Base-by-base conservation (phyloP, 2,329 filamentous ascomycete genomes). In the Phialophora chinensis region DNA sequence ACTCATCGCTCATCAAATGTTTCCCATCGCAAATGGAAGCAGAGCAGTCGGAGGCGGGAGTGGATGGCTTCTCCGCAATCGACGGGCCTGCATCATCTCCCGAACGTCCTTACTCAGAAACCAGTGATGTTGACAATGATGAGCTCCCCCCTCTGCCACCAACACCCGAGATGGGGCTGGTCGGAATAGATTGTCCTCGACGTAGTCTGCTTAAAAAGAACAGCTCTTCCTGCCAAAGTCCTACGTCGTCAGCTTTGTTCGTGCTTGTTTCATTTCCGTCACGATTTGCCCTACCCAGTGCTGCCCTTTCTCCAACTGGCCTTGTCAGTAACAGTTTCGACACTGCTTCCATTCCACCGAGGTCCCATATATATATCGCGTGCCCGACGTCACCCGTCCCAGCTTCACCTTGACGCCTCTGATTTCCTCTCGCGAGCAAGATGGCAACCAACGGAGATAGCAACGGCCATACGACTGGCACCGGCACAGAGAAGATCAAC, bases 401-500 rank as follows among this genome's bases (percentile, higher is more conserved):
- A 23, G 23, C 20, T 33, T 25, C 20, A 33, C 31, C 44, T 31
- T 6, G 11, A 33, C 23, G 20, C 12, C 29, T 31, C 20, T 27
- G 33, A 52, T 29, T 10, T 14, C 14, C 10, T 27, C 20, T n/a
- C 14, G 27, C 29, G 47, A n/a, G 33, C 64, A 66, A 49, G 6
- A 71, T 71, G 69, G 69, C 69, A 44, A 49, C 58, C 65, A 69
- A 68, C 57, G 69, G 63, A 49, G 56, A 66, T 10, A 66, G 56
- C 76, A 79, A 76, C 73, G 81, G 79, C 71, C 77, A 81, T 68
- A 77, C 81, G 70, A 83, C 87, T 73, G 84, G 85, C 65, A 83
- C 84, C 42, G 85, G 84, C 66, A 77, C 81, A 73, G 92, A 96
- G 83, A 90, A 90, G 79, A 89, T 99, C 83, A 97, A 98, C 85